phyloP scores from a whole-genome alignment of 768 basidiomycete species.

The Filobasidium floriforme region DNA sequence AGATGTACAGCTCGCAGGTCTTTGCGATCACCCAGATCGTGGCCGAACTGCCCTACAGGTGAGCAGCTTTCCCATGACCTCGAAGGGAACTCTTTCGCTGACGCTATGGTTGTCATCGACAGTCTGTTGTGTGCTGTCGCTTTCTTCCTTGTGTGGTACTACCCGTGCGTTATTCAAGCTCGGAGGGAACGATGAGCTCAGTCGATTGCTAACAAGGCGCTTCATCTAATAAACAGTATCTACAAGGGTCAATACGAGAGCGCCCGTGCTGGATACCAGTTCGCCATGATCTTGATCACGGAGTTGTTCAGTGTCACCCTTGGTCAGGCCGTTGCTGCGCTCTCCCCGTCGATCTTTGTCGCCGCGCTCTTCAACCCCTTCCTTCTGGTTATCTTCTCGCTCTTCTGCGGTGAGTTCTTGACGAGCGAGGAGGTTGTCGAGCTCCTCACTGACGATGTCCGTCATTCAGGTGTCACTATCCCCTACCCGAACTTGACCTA shows the following conservation, averaged over 20 bases:
- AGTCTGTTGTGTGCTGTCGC: slow-evolving; percentile 58
- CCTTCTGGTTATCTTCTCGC: slow-evolving; percentile 54
- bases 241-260: slow-evolving; percentile 54
- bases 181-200: too few relatives aligned
- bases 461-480: slow-evolving; percentile 50
- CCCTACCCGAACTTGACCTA: slow-evolving; percentile 45
- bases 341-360: slow-evolving; percentile 68
- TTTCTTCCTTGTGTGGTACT: slow-evolving; percentile 65
- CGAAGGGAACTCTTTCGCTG: slow-evolving; percentile 36
- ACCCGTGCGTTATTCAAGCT: too few relatives aligned
- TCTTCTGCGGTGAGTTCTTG: slow-evolving; percentile 58
- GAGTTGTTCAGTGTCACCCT: slow-evolving; percentile 66
- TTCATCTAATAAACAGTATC: too few relatives aligned
- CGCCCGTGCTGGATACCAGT: slow-evolving; percentile 54
- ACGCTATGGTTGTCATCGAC: not conserved
- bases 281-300: slow-evolving; percentile 63
- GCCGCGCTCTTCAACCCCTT: slow-evolving; percentile 77
- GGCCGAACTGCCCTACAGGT: slow-evolving; percentile 65
- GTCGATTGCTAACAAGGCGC: too few relatives aligned
- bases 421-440: too few relatives aligned
- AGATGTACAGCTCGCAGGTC: slow-evolving; percentile 77
- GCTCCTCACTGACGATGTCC: too few relatives aligned
- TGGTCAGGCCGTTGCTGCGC: slow-evolving; percentile 58
- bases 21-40: slow-evolving; percentile 75
- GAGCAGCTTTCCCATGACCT: not conserved